Percentiles rank a stretch among this genome's conserved stretches.
Conservation (phyloP, 169 alveolate genomes). For the Babesia bovis region DNA sequence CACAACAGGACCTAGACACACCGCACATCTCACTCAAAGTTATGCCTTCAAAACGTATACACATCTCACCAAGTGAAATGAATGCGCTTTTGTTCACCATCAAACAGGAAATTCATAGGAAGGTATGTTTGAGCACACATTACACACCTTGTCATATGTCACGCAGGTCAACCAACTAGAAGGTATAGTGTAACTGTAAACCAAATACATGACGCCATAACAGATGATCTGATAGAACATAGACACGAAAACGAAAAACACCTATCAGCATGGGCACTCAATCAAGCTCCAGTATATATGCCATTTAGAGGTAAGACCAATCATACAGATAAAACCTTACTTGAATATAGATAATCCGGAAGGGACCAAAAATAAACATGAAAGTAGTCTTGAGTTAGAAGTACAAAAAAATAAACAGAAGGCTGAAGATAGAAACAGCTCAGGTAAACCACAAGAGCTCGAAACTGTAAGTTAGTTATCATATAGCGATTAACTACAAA, state of each 20-base stretch:
- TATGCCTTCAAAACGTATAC: constrained; percentile 61
- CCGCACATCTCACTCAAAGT: constrained; percentile 67
- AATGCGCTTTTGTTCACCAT: constrained; percentile 56
- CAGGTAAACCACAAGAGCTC: constrained; percentile 1
- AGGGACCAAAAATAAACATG: constrained; percentile 20
- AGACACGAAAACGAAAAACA: constrained; percentile 63
- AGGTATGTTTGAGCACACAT: constrained; percentile 27
- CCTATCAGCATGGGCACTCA: constrained; percentile 68
- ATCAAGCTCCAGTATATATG: constrained; percentile 68
- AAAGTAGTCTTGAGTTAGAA: constrained; percentile 36
- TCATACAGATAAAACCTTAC: background rate
- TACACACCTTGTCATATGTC: background rate
- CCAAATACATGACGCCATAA: background rate
- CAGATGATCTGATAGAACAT: constrained; percentile 64
- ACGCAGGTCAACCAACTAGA: constrained; percentile 62
- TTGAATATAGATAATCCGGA: constrained; percentile 18
- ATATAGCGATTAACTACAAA: too few species aligned
- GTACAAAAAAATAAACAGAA: constrained; percentile 24
- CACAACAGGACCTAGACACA: constrained; percentile 28
- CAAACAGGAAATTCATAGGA: constrained; percentile 63
- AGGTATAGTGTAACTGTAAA: constrained; percentile 27
- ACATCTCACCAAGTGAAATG: constrained; percentile 68
- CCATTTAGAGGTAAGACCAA: constrained; percentile 60
- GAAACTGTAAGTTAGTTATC: background rate
- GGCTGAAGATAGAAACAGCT: constrained; percentile 23